Base-by-base conservation (phyloP, 169 alveolate species). In the Cryptosporidium ubiquitum region DNA sequence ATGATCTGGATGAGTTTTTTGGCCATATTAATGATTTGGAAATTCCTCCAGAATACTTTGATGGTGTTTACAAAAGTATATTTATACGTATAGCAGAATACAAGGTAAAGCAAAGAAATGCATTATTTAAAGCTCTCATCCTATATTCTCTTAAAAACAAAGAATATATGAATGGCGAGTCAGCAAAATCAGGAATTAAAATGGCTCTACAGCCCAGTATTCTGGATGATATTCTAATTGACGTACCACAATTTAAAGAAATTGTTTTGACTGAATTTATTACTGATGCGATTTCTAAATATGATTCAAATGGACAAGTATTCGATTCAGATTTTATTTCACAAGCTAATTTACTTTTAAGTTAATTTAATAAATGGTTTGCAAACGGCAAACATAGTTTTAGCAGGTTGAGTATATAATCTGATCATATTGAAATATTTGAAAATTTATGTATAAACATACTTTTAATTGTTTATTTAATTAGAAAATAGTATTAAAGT, bases 31-130 rank as follows among this genome's bases (percentile, higher is more conserved):
- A 79, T 39, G 86, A 79, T 23, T 23, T 79, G 18, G 86, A 79
- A 20, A 79, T 79, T 42, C 75, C 86, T n/a, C 49, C 61, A 14
- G 74, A 40, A 44, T 44, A 79, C 57, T 64, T 61, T 33, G 49
- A 37, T 40, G 75, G 86, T 4, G 86, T 79, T 44, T 79, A 79
- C 23, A 79, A 79, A 40, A 79, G 57, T 79, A 79, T 79, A 37
- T 79, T 79, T 64, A 61, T 64, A 61, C 86, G 86, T 61, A 79
- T 79, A 79, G 86, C 86, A 5, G 86, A 79, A 51, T 79, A 79
- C 66, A 79, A 64, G 39, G 49, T 61, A 5, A 79, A 61, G 29
- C 86, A 79, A 35, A 79, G 86, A 64, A 79, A 44, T 79, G 73
- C 64, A 10, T n/a, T 79, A 29, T 49, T 79, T 44, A 79, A 79